Evolutionary conservation across 495 filamentous ascomycete species (phyloP), one percentile per base, ranked within the genome.

Genomic region (Tuber indicum): DNA sequence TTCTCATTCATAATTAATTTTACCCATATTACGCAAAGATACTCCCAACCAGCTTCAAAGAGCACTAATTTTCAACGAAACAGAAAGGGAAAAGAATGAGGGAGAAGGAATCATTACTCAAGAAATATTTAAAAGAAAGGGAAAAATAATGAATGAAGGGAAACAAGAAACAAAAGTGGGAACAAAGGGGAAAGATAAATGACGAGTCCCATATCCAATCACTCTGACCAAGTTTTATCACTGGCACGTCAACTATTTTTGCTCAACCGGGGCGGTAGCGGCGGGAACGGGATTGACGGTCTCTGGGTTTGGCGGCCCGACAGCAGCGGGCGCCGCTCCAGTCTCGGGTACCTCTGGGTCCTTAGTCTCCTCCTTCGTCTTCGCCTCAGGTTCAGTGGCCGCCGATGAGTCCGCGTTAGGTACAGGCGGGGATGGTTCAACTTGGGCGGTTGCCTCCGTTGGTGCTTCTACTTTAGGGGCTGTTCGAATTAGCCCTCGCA

Each of bases 401-500:
- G 46, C 26, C 45, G 44, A 36, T 41, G 39, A 47, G 58, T 26
- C 39, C 14, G 44, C 52, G 69, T 77, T 66, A 70, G 39, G 75
- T 43, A 66, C 75, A 69, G 44, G 72, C 23, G 44, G 72, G 70
- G 47, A 36, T 76, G 71, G 26, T 69, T 66, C 32, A 66, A 36
- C 58, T 36, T 17, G 14, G 58, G 58, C 58, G 16, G 58, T 17
- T 66, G 58, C 58, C 58, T 19, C 58, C 26, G 62, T 32, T 46
- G 66, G 43, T 72, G 44, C 71, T 52, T 62, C 71, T 76, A 76
- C 62, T 36, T 74, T 72, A 26, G 73, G 74, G 74, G 17, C 77
- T 76, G 47, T 66, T 49, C 41, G 45, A 66, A 72, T 73, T 71
- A n/a, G 76, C 58, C 71, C 79, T 44, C 75, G 71, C 62, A 45